Evolutionary conservation across 805 yeast genomes (phyloP), one percentile per base, ranked within the genome.

Genomic region (Soucietia sequanensis): DNA sequence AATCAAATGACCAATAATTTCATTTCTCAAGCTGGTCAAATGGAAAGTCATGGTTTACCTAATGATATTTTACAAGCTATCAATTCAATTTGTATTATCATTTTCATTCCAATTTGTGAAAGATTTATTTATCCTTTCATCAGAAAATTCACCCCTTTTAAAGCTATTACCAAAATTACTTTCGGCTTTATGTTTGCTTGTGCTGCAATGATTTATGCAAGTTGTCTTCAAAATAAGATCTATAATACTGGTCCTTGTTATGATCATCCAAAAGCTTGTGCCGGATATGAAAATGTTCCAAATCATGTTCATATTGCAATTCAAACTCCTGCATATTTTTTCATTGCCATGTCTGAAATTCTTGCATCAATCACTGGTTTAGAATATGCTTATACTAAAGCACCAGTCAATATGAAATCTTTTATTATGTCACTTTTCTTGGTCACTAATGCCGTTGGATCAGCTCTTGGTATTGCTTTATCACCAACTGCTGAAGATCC

Each of bases 361-460:
- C 75, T 85, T 47, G 89, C 90, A 21, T 81, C 85, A 34, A 76
- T 84, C 48, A 84, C 93, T 15, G 93, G 91, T 48, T 74, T 82
- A 47, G 93, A 85, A 64, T 84, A 82, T 54, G 95, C 95, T 13
- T 85, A 82, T 64, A 79, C 89, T 18, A 81, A 84, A 65, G 91
- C 93, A 5, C 93, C 93, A 27, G 72, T 70, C 6, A 62, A 73
- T 32, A 78, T 79, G 84, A 78, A 77, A 58, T 74, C 83, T 11
- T 74, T 79, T 52, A 72, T 79, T 49, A 78, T 78, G 80, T 70
- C 81, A 11, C 43, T 79, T 33, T 84, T 80, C 68, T 68, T 85
- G 51, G 62, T 84, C 38, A 82, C 84, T 27, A 80, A 71, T 46
- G 93, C 95, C n/a, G 49, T 81, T 33, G 89, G 93, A 39, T 74